Base-by-base conservation (phyloP, 768 basidiomycete genomes). In the Lactarius hengduanensis region DNA sequence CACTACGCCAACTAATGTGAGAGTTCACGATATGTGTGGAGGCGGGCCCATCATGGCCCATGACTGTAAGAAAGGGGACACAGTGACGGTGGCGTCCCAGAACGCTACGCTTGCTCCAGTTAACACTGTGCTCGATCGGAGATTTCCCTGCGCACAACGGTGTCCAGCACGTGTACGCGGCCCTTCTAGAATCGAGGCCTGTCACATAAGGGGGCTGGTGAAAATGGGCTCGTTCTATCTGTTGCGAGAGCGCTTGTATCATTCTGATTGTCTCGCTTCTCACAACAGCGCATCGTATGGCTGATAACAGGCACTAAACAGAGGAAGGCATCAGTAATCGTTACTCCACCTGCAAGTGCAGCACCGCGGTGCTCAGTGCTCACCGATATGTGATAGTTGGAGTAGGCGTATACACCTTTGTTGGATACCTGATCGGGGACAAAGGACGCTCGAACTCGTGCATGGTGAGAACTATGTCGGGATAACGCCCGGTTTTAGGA, bases 201-300 rank as follows among this genome's bases (percentile, higher is more conserved):
- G 38, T 40, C 13, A 38, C 38, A 4, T 38, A 13, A 15, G 38
- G 5, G 3, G 4, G n/a, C 38, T 15, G 13, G 13, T 38, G 38
- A 38, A 38, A 38, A 38, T 38, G 2, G 13, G 15, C 15, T 15
- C 38, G 38, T 40, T 40, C 38, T 13, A 10, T 36, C 34, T 10
- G 34, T 36, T 13, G 10, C 38, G 13, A 38, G 38, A 38, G 0
- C 2, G 38, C 38, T 13, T 10, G 38, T 13, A 3, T 38, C 38
- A 40, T 16, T 40, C 38, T 40, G 15, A 15, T 40, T 84, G 45
- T 94, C 95, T 96, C 80, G 96, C 94, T 2, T 84, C 86, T 72
- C 94, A 92, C 0, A 93, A 90, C 10, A 96, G 83, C 16, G 91
- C 90, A 66, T 89, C 92, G 73, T 98, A 99, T 0, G 97, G 94